A percentile compares a stretch with the other conserved stretches of the same genome.
These are phyloP conservation scores for Linaria vulgaris DNA, from an alignment of 257 asterid species.

Conservation along the genomic window DNA sequence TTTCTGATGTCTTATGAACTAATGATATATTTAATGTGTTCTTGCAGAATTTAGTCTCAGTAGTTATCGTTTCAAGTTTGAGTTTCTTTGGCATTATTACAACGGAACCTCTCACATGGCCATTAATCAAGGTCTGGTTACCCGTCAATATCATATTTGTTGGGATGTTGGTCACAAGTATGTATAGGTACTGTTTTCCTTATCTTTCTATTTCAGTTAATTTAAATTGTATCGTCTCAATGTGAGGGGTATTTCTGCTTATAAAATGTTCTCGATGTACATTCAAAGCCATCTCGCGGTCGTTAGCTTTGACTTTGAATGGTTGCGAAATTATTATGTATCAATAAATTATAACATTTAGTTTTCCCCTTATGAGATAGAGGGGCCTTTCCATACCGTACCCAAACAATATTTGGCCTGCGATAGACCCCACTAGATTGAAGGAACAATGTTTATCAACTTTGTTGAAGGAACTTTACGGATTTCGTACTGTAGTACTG, in stretches of 20 bases:
- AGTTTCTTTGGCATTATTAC: constrained; percentile 66
- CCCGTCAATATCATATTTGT: constrained; percentile 91
- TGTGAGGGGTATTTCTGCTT: background rate
- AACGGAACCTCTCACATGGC: constrained; percentile 87
- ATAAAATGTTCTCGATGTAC: background rate
- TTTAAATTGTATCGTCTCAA: constrained; percentile 6
- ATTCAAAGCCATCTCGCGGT: background rate
- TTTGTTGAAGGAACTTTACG: too few species aligned
- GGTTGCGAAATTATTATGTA: too few species aligned
- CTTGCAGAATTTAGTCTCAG: constrained; percentile 88
- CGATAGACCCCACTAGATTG: too few species aligned
- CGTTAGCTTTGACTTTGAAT: constrained; percentile 13
- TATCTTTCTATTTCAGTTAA: background rate
- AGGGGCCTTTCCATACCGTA: too few species aligned
- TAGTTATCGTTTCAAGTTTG: constrained; percentile 60
- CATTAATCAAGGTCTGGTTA: constrained; percentile 89
- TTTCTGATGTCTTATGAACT: constrained; percentile 17
- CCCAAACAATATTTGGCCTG: background rate
- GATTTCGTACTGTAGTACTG: too few species aligned
- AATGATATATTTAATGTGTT: constrained; percentile 8
- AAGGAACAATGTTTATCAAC: too few species aligned
- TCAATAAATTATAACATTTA: too few species aligned
- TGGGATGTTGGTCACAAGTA: constrained; percentile 98
- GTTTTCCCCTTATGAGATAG: too few species aligned
- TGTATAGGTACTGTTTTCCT: constrained; percentile 72